These are phyloP conservation scores for Cymbopogon citratus DNA, from an alignment of 176 grass and related monocot genomes.

Conservation along the genomic window DNA sequence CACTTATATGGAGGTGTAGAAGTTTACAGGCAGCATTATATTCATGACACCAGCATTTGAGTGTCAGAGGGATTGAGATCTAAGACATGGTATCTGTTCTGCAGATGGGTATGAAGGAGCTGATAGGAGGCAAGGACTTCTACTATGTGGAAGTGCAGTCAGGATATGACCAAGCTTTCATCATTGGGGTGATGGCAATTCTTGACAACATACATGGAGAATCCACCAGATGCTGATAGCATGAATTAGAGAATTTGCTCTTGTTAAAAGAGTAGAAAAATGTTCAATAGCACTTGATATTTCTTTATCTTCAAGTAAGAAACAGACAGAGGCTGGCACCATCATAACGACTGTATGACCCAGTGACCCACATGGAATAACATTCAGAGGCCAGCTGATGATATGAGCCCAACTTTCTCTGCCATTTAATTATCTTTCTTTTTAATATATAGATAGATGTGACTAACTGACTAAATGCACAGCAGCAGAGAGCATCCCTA, in stretches of 20 bases:
- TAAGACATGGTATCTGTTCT: constrained; percentile 32
- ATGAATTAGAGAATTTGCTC: constrained; percentile 5
- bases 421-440: neutral
- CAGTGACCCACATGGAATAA: constrained; percentile 19
- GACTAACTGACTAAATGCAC: neutral
- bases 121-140: constrained; percentile 60
- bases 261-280: neutral
- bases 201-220: constrained; percentile 92
- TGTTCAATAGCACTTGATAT: constrained; percentile 9
- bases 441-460: neutral
- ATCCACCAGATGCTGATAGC: constrained; percentile 73
- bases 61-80: neutral
- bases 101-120: constrained; percentile 55
- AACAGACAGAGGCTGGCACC: constrained; percentile 1
- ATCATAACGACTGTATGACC: constrained; percentile 16
- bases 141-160: constrained; percentile 70
- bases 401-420: constrained; percentile 19
- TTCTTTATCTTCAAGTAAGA: constrained; percentile 12
- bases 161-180: constrained; percentile 82
- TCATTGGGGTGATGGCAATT: constrained; percentile 69
- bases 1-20: neutral
- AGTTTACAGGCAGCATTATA: neutral
- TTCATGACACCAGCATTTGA: constrained; percentile 14
- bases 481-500: neutral
- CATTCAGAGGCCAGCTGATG: constrained; percentile 22